phyloP scores from a whole-genome alignment of 768 basidiomycete genomes.

The Kwoniella heveanensis region DNA sequence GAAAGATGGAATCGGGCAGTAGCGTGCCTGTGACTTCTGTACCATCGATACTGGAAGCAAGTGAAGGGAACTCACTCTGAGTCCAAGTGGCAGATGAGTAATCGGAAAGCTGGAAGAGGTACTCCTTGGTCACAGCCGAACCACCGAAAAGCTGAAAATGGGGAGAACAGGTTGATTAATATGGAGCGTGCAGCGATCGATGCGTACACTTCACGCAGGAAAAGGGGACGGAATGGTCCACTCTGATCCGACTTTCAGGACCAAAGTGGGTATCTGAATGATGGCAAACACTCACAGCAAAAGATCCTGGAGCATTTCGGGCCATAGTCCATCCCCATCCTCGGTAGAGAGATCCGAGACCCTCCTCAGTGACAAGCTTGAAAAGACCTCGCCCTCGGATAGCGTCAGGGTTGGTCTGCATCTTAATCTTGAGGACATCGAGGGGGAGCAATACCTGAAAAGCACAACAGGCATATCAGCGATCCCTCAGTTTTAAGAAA shows the following conservation, averaged over 20 bases:
- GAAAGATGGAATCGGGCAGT: too few relatives aligned
- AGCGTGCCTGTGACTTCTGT: too few relatives aligned
- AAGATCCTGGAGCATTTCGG: slow-evolving; percentile 91
- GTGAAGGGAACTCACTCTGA: slow-evolving; percentile 69
- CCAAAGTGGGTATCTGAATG: too few relatives aligned
- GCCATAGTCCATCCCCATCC: slow-evolving; percentile 99
- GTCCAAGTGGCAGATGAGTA: slow-evolving; percentile 94
- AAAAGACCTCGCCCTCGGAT: slow-evolving; percentile 91
- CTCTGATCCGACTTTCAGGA: too few relatives aligned
- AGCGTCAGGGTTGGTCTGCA: slow-evolving; percentile 93
- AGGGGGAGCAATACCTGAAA: slow-evolving; percentile 88
- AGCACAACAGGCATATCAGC: too few relatives aligned
- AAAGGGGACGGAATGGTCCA: too few relatives aligned
- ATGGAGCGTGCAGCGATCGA: neutral
- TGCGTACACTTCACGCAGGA: too few relatives aligned
- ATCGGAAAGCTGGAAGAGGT: slow-evolving; percentile 81
- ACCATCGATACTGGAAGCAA: too few relatives aligned
- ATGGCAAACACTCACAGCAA: slow-evolving; percentile 69
- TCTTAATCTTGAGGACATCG: slow-evolving; percentile 96
- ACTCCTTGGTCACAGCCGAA: slow-evolving; percentile 91
- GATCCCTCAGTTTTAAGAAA: too few relatives aligned
- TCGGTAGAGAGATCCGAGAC: slow-evolving; percentile 79
- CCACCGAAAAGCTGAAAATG: slow-evolving; percentile 81
- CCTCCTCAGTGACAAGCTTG: slow-evolving; percentile 88
- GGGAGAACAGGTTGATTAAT: neutral